Conservation (phyloP, 352 stramenopile species). For the Phytopythium helicoides region DNA sequence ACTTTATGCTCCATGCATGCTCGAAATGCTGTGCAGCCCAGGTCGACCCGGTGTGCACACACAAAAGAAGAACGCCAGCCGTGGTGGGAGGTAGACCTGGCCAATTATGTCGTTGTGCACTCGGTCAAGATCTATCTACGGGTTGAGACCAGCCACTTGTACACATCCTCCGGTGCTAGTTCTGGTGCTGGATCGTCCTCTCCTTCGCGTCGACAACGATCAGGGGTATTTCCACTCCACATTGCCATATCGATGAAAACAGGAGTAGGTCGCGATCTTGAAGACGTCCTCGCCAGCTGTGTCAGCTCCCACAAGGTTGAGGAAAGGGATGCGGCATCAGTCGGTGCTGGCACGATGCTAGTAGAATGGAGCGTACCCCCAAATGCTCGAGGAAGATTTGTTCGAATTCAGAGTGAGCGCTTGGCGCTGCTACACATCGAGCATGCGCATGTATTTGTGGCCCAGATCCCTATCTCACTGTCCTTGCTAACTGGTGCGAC, state of each 20-base stretch:
- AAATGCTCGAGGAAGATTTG: constrained; percentile 55
- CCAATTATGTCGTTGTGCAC: constrained; percentile 47
- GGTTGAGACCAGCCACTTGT: constrained; percentile 33
- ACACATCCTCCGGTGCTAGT: constrained; percentile 10
- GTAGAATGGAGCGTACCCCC: constrained; percentile 49
- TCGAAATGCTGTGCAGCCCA: constrained; percentile 27
- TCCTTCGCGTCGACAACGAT: constrained; percentile 4
- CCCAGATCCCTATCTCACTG: constrained; percentile 15
- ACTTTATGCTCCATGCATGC: constrained; percentile 37
- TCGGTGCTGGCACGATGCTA: neutral
- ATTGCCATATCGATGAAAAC: constrained; percentile 66
- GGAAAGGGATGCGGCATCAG: constrained; percentile 18
- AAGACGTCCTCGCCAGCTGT: constrained; percentile 51
- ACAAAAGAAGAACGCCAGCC: constrained; percentile 51
- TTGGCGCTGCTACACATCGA: constrained; percentile 59
- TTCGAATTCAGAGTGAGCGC: constrained; percentile 51
- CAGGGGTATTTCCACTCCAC: constrained; percentile 46
- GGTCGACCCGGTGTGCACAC: constrained; percentile 28
- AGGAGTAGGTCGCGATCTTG: constrained; percentile 48
- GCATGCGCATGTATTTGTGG: constrained; percentile 48
- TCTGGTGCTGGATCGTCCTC: constrained; percentile 1
- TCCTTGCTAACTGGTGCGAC: constrained; percentile 15
- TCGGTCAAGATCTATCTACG: constrained; percentile 45
- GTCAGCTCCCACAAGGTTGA: constrained; percentile 36
- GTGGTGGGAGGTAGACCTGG: constrained; percentile 57